These are phyloP conservation scores for Debaryomyces sp. DNA, from an alignment of 1,139 yeast genomes.

Conservation along the genomic window DNA sequence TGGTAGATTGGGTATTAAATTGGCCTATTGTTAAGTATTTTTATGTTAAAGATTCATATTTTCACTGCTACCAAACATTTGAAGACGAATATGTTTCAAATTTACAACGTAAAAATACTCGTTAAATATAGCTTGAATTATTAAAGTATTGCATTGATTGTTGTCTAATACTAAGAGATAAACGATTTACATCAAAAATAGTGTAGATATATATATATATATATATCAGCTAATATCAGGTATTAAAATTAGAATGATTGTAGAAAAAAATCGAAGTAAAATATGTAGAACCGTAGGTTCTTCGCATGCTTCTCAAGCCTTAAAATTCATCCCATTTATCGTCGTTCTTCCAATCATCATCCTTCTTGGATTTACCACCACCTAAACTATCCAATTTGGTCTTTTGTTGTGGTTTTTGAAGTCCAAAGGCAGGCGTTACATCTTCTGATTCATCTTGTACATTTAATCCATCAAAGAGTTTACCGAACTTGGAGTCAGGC, in stretches of 20 bases:
- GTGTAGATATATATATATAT: neutral
- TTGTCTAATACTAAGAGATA: neutral
- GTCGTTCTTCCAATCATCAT: constrained; percentile 32
- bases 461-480: constrained; percentile 50
- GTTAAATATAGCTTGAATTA: neutral
- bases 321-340: constrained; percentile 52
- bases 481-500: constrained; percentile 53
- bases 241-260: neutral
- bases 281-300: neutral
- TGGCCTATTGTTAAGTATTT: constrained; percentile 50
- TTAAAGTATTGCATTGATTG: neutral
- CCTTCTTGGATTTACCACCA: constrained; percentile 31
- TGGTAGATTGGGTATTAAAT: constrained; percentile 58
- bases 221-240: neutral
- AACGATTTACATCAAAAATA: neutral
- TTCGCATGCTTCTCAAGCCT: neutral
- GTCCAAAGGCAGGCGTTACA: constrained; percentile 72
- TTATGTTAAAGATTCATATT: constrained; percentile 61
- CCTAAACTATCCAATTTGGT: constrained; percentile 59
- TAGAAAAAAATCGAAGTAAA: neutral
- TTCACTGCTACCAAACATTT: constrained; percentile 43
- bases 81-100: constrained; percentile 36
- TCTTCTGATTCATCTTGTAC: constrained; percentile 26
- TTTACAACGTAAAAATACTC: constrained; percentile 8
- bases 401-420: constrained; percentile 59